Conservation (phyloP, 192 early-diverging fungal genomes). For the Gamsiella multidivaricata region DNA sequence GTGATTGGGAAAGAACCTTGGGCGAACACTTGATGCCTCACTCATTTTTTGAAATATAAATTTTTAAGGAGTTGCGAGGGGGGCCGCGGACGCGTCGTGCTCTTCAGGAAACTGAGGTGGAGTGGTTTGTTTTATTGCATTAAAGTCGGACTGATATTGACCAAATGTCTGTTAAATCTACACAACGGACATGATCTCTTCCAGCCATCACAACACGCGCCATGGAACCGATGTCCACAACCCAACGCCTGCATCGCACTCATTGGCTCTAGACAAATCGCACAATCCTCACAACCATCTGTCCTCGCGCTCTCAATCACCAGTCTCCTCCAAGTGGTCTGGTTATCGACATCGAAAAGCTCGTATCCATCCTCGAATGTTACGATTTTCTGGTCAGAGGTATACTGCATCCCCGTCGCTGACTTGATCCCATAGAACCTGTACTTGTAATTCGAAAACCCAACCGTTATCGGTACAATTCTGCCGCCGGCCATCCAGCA, state of each 20-base stretch:
- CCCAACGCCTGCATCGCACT: neutral
- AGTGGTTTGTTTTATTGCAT: too few relatives aligned
- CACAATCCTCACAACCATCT: neutral
- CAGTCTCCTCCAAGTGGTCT: neutral
- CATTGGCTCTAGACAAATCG: neutral
- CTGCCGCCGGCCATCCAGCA: neutral
- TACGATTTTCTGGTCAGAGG: neutral
- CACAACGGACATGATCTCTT: neutral
- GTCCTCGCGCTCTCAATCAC: slow-evolving; percentile 11
- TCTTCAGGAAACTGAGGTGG: too few relatives aligned
- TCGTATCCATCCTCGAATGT: neutral
- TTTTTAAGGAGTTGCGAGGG: too few relatives aligned
- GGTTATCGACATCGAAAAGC: neutral
- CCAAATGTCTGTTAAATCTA: neutral
- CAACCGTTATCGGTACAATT: slow-evolving; percentile 11
- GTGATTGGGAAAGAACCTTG: too few relatives aligned
- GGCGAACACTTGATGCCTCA: too few relatives aligned
- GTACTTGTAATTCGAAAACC: slow-evolving; percentile 12
- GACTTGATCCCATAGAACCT: slow-evolving; percentile 17
- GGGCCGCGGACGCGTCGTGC: too few relatives aligned
- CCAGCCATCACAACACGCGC: neutral
- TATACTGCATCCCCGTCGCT: neutral
- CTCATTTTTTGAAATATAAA: too few relatives aligned
- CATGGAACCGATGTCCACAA: slow-evolving; percentile 13
- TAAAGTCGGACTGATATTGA: too few relatives aligned